A percentile compares a stretch with the other conserved stretches of the same genome.
Conservation (phyloP, 176 grass and related monocot genomes). For the Dactylis glomerata region DNA sequence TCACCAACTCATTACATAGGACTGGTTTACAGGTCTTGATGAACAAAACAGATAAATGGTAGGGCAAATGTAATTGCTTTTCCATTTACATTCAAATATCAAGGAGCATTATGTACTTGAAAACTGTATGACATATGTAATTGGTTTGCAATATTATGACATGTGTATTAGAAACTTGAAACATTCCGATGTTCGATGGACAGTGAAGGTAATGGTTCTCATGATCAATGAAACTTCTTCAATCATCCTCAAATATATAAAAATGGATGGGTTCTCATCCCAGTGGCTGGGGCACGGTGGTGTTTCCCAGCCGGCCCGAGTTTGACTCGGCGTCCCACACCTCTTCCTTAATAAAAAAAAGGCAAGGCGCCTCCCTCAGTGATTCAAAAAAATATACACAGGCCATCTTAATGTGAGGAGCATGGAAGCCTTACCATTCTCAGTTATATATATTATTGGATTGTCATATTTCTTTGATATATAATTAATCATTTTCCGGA, state of each 20-base stretch:
- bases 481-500: conserved; percentile 72
- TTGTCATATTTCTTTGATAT: conserved; percentile 63
- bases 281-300: too few species aligned
- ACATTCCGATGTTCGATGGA: neutral
- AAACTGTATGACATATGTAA: too few species aligned
- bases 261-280: neutral
- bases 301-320: too few species aligned
- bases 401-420: neutral
- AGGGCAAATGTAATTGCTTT: neutral
- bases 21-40: neutral
- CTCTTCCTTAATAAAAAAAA: too few species aligned
- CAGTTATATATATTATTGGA: conserved; percentile 77
- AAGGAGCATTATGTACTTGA: neutral
- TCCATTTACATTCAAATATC: neutral
- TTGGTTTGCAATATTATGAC: neutral
- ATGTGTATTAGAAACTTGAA: neutral
- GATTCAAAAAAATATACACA: too few species aligned
- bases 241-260: neutral
- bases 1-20: neutral
- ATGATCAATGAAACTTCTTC: neutral
- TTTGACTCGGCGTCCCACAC: too few species aligned
- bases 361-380: too few species aligned
- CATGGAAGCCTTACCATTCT: conserved; percentile 72
- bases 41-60: neutral
- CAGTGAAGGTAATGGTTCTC: neutral